Conservation (phyloP, 768 basidiomycete species). For the Cubamyces sp. region DNA sequence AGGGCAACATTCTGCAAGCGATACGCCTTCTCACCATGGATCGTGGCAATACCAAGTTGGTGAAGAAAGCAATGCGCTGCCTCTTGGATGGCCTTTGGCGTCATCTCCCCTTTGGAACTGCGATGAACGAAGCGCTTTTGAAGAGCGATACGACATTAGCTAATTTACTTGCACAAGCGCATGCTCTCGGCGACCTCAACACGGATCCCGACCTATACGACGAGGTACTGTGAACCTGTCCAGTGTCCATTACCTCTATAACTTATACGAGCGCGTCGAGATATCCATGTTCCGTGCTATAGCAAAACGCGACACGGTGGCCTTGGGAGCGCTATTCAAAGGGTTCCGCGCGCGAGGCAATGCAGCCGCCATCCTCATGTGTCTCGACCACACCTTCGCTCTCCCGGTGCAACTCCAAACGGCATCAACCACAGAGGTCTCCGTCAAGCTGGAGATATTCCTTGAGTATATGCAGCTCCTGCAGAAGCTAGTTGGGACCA, state of each 20-base stretch:
- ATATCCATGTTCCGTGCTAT: conserved; percentile 43
- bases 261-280: conserved; percentile 20
- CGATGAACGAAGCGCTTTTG: background rate
- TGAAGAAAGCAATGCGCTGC: conserved; percentile 41
- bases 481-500: background rate
- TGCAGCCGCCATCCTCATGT: conserved; percentile 43
- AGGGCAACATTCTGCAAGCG: conserved; percentile 52
- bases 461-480: conserved; percentile 33
- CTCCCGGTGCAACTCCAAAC: conserved; percentile 32
- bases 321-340: conserved; percentile 40
- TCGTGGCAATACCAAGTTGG: conserved; percentile 31
- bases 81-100: conserved; percentile 52
- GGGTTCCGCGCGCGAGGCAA: conserved; percentile 37
- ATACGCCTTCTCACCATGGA: conserved; percentile 49
- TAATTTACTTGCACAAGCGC: conserved; percentile 1
- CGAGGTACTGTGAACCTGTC: conserved; percentile 15
- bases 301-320: conserved; percentile 23
- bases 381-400: conserved; percentile 47
- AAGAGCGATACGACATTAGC: conserved; percentile 1
- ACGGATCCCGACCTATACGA: background rate
- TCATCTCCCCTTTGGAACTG: conserved; percentile 45
- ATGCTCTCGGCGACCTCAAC: background rate
- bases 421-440: conserved; percentile 33
- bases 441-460: conserved; percentile 40
- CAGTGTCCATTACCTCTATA: background rate